Evolutionary conservation across 768 basidiomycete genomes (phyloP).

Genomic region (Leucosporidium yakuticum): DNA sequence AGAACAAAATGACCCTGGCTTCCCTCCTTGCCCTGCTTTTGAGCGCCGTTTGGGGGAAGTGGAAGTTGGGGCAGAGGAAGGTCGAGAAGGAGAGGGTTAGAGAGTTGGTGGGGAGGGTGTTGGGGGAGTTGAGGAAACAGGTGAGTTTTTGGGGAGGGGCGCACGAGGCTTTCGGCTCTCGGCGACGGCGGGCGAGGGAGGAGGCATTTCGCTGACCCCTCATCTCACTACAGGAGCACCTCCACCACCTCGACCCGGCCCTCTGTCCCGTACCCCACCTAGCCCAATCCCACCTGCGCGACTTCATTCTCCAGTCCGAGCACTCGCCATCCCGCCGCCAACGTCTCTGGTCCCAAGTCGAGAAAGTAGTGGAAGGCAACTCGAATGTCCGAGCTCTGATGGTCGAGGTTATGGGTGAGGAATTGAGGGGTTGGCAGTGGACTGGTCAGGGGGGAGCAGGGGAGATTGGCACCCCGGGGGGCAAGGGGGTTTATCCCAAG

Average conservation of each 20-base stretch:
- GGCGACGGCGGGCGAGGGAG: background rate
- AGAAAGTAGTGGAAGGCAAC: slow-evolving; percentile 79
- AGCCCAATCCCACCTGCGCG: slow-evolving; percentile 79
- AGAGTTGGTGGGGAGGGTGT: slow-evolving; percentile 33
- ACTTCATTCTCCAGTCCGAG: slow-evolving; percentile 73
- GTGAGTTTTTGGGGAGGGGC: slow-evolving; percentile 7
- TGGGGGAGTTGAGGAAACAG: slow-evolving; percentile 30
- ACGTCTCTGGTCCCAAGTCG: slow-evolving; percentile 74
- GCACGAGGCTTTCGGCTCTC: background rate
- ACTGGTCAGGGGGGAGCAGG: slow-evolving; percentile 49
- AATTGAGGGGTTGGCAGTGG: slow-evolving; percentile 87
- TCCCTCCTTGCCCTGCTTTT: background rate
- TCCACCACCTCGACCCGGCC: slow-evolving; percentile 74
- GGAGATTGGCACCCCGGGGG: background rate
- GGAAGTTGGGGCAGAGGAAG: slow-evolving; percentile 10
- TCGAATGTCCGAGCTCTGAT: slow-evolving; percentile 79
- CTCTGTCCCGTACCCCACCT: slow-evolving; percentile 67
- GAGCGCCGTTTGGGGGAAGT: background rate
- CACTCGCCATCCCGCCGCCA: slow-evolving; percentile 63
- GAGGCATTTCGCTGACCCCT: slow-evolving; percentile 1
- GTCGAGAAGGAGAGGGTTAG: slow-evolving; percentile 28
- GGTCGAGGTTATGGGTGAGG: slow-evolving; percentile 79
- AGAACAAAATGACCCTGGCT: slow-evolving; percentile 42
- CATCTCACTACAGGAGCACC: slow-evolving; percentile 56
- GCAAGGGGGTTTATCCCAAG: slow-evolving; percentile 1